Conservation (phyloP, 352 stramenopile species). For the Phytophthora podocarpi region DNA sequence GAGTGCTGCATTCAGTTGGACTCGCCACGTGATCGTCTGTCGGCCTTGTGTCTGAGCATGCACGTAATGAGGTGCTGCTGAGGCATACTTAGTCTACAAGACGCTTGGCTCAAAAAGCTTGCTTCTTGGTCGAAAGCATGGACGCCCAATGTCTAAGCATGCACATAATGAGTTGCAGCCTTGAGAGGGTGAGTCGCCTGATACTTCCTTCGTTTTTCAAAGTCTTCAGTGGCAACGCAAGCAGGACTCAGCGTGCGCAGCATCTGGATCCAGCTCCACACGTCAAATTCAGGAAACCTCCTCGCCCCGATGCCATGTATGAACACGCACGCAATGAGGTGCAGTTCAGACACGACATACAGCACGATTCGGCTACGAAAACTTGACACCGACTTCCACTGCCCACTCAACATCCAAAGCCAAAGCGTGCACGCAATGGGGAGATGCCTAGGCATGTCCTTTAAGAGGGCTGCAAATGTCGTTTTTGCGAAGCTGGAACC, state of each 20-base stretch:
- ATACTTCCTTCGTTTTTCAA: not conserved
- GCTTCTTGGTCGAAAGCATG: not conserved
- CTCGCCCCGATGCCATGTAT: not conserved
- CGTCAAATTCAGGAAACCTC: constrained; percentile 4
- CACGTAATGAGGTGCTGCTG: constrained; percentile 13
- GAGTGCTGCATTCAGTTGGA: no score
- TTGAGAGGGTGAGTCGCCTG: not conserved
- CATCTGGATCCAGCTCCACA: constrained; percentile 2
- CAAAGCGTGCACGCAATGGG: constrained; percentile 27
- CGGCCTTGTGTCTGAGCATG: not conserved
- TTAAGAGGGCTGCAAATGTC: not conserved
- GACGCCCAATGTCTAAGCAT: not conserved
- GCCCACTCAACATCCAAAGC: not conserved
- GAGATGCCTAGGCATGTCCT: constrained; percentile 12
- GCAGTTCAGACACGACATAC: constrained; percentile 13
- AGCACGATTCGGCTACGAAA: constrained; percentile 8
- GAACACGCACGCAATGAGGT: constrained; percentile 37
- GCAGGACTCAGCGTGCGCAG: not conserved
- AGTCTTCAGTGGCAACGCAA: not conserved
- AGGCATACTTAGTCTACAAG: not conserved
- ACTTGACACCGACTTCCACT: constrained; percentile 8
- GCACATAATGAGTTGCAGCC: constrained; percentile 21
- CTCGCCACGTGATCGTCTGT: no score
- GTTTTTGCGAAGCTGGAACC: constrained; percentile 1
- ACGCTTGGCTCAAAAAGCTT: not conserved